Percentiles rank a stretch among this genome's conserved stretches.
Evolutionary conservation across 2,329 filamentous ascomycete species (phyloP).

Genomic region (Colletotrichum paranaense): DNA sequence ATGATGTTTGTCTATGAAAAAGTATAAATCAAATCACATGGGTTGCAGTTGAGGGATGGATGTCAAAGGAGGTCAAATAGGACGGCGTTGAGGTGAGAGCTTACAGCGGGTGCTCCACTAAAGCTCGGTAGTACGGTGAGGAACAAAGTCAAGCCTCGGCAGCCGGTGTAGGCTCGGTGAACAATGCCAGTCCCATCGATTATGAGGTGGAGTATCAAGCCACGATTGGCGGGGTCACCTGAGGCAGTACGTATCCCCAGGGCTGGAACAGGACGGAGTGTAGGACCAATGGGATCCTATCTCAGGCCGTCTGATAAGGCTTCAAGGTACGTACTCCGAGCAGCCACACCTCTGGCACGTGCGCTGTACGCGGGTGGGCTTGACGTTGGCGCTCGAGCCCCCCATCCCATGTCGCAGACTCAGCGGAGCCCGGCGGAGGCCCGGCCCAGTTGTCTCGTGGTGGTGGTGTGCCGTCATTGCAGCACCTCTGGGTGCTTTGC

Average conservation of each 20-base stretch:
- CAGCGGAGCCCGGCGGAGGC: not conserved
- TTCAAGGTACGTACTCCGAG: not conserved
- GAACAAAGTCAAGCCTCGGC: slow-evolving; percentile 23
- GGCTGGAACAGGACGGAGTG: not conserved
- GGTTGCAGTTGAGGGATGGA: not conserved
- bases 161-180: slow-evolving; percentile 8
- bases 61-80: not conserved
- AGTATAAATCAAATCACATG: not conserved
- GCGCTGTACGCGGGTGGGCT: not conserved
- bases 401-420: slow-evolving; percentile 9
- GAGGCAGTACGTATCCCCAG: not conserved
- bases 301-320: not conserved
- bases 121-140: slow-evolving; percentile 29
- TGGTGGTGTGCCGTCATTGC: slow-evolving; percentile 24
- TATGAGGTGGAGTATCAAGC: not conserved
- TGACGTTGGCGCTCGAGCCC: slow-evolving; percentile 13
- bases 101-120: slow-evolving; percentile 25
- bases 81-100: not conserved
- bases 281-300: not conserved
- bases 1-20: slow-evolving; percentile 16
- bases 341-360: not conserved
- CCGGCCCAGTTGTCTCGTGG: not conserved
- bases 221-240: not conserved
- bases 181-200: not conserved
- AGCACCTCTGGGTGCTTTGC: too few species aligned